Evolutionary conservation across 2,329 filamentous ascomycete species (phyloP).

Genomic region (Fusarium sterilihyphosum): DNA sequence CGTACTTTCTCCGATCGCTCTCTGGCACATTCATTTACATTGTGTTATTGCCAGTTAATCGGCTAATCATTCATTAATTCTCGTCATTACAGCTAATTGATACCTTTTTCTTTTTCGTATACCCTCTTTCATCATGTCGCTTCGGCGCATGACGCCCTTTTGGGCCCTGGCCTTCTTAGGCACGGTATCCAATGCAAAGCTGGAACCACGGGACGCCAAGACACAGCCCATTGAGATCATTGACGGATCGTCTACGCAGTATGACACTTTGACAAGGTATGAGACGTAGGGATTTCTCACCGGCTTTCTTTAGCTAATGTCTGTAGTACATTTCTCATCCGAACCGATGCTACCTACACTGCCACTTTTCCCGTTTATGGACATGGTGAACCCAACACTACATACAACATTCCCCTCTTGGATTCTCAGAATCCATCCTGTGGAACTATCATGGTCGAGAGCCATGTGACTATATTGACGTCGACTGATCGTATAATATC

Average conservation of each 20-base stretch:
- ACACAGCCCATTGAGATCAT: neutral
- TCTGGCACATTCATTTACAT: neutral
- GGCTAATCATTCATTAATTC: accelerated
- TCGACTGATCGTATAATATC: neutral
- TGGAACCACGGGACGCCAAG: neutral
- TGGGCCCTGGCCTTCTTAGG: neutral
- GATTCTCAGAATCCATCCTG: neutral
- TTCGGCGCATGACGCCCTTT: neutral
- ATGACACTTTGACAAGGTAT: neutral
- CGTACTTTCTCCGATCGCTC: too few species aligned
- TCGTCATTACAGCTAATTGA: accelerated
- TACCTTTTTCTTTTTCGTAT: accelerated
- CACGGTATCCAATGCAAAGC: neutral
- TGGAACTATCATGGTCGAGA: neutral
- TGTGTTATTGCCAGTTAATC: neutral
- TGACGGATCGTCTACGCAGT: neutral
- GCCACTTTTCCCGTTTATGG: neutral
- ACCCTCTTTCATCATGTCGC: neutral
- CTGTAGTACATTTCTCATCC: neutral
- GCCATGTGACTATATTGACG: neutral
- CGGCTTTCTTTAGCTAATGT: neutral
- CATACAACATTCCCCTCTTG: neutral
- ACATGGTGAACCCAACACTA: neutral
- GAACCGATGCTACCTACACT: neutral
- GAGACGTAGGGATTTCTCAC: neutral